Evolutionary conservation across 1,139 yeast genomes (phyloP), one percentile per base, ranked within the genome.

Genomic region (Suhomyces ambrosiae): DNA sequence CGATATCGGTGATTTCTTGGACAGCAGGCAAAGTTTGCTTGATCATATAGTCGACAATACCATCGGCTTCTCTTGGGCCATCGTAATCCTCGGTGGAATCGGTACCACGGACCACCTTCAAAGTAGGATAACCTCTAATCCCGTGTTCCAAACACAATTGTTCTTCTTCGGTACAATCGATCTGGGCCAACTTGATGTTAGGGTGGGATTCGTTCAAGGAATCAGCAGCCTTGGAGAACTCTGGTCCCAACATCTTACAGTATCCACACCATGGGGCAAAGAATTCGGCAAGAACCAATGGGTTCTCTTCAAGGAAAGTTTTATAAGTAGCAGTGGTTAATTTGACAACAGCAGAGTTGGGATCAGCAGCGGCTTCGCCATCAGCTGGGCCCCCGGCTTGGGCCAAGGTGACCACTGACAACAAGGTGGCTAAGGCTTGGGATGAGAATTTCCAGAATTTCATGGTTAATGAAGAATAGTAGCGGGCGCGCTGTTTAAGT

Each of bases 231-330:
- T 76, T 65, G 50, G 85, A 78, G 60, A 79, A 90, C 65, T 92
- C 92, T 36, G 98, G 98, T 15, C 92, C 97, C 50, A 92, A 75
- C 44, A 80, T 80, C 75, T 92, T 89, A 76, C 98, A 92, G 71
- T 92, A 96, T 15, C 98, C 98, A 75, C 98, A 92, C 98, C 98
- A 92, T 59, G 98, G 97, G 21, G 98, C 98, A 63, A 82, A 92
- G 71, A 92, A 92, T 71, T 92, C 97, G 26, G 96, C 92, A 52
- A 92, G 74, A 17, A 89, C 95, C 52, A 90, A 73, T 22, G 90
- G 85, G 65, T 89, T 84, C 40, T 76, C 79, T 32, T 68, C 67
- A 46, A 92, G 65, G 62, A 86, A 88, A 16, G 74, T 63, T 45
- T 79, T 76, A 62, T 86, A 92, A 33, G 53, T 61, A 29, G 71